phyloP scores from a whole-genome alignment of 768 basidiomycete species.

The Solioccasus polychromus region DNA sequence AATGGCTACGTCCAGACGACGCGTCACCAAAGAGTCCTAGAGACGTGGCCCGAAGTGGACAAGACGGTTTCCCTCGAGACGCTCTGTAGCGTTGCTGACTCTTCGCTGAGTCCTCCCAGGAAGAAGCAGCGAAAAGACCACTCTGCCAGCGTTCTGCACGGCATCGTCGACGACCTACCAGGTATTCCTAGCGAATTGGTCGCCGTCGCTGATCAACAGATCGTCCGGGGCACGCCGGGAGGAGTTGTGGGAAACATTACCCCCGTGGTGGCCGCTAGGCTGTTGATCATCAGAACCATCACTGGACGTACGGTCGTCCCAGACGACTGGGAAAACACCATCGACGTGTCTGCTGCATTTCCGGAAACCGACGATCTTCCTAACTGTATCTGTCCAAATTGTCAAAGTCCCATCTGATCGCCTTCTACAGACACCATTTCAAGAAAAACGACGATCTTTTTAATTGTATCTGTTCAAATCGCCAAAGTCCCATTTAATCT shows the following conservation, averaged over 20 bases:
- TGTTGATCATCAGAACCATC: conserved; percentile 43
- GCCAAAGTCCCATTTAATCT: too few species aligned
- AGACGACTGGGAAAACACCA: conserved; percentile 40
- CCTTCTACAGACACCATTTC: not conserved
- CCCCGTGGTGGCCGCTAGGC: conserved; percentile 45
- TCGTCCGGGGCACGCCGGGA: conserved; percentile 42
- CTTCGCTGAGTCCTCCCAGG: conserved; percentile 3
- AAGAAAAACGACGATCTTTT: too few species aligned
- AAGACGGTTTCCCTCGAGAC: conserved; percentile 5
- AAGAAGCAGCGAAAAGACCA: conserved; percentile 14
- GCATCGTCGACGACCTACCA: conserved; percentile 1
- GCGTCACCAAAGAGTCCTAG: conserved; percentile 30
- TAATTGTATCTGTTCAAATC: too few species aligned
- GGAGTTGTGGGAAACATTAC: conserved; percentile 52
- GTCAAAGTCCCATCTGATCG: conserved; percentile 40
- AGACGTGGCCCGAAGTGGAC: conserved; percentile 37
- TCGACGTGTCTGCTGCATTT: conserved; percentile 24
- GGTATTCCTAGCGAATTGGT: conserved; percentile 40
- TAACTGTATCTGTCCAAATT: conserved; percentile 41
- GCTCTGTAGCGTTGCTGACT: not conserved
- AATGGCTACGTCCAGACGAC: conserved; percentile 22
- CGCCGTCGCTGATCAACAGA: conserved; percentile 47
- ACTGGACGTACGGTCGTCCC: conserved; percentile 26
- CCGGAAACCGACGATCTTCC: conserved; percentile 22
- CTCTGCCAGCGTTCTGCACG: not conserved